Evolutionary conservation across 164 flowering plant genomes (phyloP).

Genomic region (Magnolia changhungtana): DNA sequence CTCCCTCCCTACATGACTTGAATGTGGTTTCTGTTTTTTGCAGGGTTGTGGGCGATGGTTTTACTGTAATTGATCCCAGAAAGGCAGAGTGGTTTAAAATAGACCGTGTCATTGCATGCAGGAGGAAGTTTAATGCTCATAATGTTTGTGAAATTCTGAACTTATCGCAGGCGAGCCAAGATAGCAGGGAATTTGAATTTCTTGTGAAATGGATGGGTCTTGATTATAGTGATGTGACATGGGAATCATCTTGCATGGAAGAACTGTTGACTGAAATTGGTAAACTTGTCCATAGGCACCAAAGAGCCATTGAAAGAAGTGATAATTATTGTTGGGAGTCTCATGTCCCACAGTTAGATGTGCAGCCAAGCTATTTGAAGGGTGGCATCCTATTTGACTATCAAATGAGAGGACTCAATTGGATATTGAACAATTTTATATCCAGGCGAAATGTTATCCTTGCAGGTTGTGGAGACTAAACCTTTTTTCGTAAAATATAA

Average conservation of each 20-base stretch:
- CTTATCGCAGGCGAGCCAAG: not conserved
- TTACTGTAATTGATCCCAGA: slow-evolving; percentile 4
- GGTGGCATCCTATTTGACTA: slow-evolving; percentile 10
- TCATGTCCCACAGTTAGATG: not conserved
- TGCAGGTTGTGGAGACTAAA: slow-evolving; percentile 4
- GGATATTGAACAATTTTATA: slow-evolving; percentile 9
- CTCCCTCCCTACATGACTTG: not conserved
- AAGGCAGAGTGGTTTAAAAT: slow-evolving; percentile 13
- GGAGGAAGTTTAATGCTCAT: not conserved
- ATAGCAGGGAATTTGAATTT: slow-evolving; percentile 1
- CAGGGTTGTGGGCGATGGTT: not conserved
- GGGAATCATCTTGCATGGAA: slow-evolving; percentile 8
- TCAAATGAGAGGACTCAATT: slow-evolving; percentile 11
- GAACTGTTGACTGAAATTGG: slow-evolving; percentile 4
- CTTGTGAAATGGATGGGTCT: slow-evolving; percentile 15
- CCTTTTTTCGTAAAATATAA: not conserved
- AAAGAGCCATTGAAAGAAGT: slow-evolving; percentile 5
- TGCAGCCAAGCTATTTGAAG: slow-evolving; percentile 8
- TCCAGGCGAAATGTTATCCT: slow-evolving; percentile 8
- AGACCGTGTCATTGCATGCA: slow-evolving; percentile 13
- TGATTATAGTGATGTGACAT: slow-evolving; percentile 9
- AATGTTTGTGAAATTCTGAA: not conserved
- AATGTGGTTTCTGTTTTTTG: not conserved
- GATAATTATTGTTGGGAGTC: not conserved
- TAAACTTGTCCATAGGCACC: slow-evolving; percentile 9